Evolutionary conservation across 176 grass and related monocot species (phyloP).

Genomic region (Thinopyrum elongatum): DNA sequence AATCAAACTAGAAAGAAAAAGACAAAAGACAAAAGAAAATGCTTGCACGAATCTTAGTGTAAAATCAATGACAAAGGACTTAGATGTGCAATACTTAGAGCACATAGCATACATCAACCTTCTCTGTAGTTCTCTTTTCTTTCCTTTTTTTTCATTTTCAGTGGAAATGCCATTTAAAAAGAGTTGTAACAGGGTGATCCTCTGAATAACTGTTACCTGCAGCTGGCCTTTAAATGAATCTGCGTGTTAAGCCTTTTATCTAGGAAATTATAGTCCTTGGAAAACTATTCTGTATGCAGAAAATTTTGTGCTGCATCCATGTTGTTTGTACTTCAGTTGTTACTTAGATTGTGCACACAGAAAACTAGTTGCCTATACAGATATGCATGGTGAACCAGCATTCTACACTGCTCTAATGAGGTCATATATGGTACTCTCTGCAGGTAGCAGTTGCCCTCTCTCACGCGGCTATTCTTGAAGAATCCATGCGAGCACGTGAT

Average conservation of each 20-base stretch:
- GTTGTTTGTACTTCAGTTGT: not conserved
- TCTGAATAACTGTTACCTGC: too few species aligned
- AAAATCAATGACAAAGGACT: too few species aligned
- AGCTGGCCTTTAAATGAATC: too few species aligned
- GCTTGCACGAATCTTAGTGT: too few species aligned
- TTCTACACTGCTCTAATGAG: not conserved
- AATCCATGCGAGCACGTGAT: conserved; percentile 8
- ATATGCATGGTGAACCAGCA: not conserved
- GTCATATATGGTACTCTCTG: not conserved
- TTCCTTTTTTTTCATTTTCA: not conserved
- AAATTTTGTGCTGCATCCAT: not conserved
- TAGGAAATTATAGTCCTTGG: not conserved
- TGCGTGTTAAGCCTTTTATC: too few species aligned
- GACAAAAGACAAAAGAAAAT: too few species aligned
- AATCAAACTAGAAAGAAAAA: too few species aligned
- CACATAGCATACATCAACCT: not conserved
- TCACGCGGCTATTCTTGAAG: conserved; percentile 6
- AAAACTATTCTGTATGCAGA: not conserved
- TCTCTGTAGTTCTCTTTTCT: not conserved
- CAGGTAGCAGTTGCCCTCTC: not conserved
- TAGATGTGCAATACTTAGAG: too few species aligned
- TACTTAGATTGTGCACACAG: not conserved
- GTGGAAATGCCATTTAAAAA: too few species aligned
- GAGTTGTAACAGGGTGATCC: too few species aligned
- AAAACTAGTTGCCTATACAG: not conserved